Percentiles rank a stretch among this genome's conserved stretches.
Evolutionary conservation across 169 alveolate genomes (phyloP).

Genomic region (Plasmodium sp.): DNA sequence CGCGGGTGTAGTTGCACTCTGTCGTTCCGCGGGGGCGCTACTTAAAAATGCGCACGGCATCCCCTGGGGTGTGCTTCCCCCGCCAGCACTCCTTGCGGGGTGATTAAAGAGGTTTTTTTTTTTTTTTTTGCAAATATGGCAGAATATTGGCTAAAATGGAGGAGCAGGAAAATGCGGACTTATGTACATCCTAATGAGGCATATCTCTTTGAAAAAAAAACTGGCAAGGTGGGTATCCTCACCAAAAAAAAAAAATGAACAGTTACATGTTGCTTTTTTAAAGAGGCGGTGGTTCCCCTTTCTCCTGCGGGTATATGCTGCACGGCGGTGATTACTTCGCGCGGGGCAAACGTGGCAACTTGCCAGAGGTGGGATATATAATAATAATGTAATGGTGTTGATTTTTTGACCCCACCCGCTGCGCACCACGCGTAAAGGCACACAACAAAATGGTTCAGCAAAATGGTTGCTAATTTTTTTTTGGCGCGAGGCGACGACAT

Average conservation of each 20-base stretch:
- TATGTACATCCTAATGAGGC: neutral
- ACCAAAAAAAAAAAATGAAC: neutral
- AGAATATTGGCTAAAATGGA: neutral
- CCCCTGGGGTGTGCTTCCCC: neutral
- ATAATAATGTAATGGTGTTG: neutral
- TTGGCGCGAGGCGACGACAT: neutral
- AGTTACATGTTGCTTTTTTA: neutral
- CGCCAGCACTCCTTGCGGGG: neutral
- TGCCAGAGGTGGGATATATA: neutral
- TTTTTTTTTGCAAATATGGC: neutral
- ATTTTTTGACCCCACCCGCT: neutral
- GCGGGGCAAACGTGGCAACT: neutral
- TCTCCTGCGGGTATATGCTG: neutral
- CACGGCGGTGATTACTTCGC: neutral
- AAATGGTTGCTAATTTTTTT: neutral
- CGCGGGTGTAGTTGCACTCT: neutral
- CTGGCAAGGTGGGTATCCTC: neutral
- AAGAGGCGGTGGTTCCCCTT: neutral
- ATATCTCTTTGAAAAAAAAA: too few species aligned
- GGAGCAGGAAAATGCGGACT: neutral
- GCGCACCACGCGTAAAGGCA: neutral
- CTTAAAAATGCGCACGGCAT: neutral
- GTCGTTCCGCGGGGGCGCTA: neutral
- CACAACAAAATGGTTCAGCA: neutral
- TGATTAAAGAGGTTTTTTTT: slow-evolving; percentile 59